Conservation (phyloP, 805 yeast genomes). For the Ascoidea rubescens region DNA sequence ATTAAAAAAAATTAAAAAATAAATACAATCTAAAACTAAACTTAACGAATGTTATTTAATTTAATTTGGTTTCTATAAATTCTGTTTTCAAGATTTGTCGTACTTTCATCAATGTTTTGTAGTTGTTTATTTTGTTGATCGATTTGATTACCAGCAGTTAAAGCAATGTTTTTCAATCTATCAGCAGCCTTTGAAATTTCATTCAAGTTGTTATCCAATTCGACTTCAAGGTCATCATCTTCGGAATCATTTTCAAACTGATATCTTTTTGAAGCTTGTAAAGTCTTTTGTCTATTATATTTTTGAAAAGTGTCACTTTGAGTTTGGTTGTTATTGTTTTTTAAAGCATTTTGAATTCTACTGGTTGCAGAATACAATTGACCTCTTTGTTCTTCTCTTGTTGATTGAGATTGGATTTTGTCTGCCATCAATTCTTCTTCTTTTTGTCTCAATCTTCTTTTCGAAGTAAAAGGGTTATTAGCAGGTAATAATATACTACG, state of each 20-base stretch:
- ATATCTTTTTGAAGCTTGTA: constrained; percentile 47
- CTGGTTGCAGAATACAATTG: constrained; percentile 52
- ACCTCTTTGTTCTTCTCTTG: constrained; percentile 45
- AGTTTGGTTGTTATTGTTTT: constrained; percentile 23
- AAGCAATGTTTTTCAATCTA: constrained; percentile 61
- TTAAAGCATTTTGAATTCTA: constrained; percentile 50
- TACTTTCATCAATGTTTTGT: constrained; percentile 55
- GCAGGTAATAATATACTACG: constrained; percentile 72
- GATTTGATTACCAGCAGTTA: constrained; percentile 62
- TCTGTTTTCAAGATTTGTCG: constrained; percentile 4
- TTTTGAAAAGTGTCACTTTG: constrained; percentile 20
- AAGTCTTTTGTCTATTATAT: constrained; percentile 22
- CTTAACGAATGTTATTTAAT: background rate
- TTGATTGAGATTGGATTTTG: constrained; percentile 45
- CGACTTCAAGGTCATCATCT: constrained; percentile 86
- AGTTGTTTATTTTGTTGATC: constrained; percentile 65
- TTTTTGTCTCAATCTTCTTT: constrained; percentile 55
- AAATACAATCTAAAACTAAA: too few species aligned
- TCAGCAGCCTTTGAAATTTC: constrained; percentile 57
- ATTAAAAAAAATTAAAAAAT: too few species aligned
- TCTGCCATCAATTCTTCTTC: constrained; percentile 57
- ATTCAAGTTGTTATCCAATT: constrained; percentile 71
- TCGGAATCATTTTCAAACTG: constrained; percentile 85
- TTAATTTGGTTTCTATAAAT: constrained; percentile 2
- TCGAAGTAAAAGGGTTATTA: constrained; percentile 78